These are phyloP conservation scores for Penicillium polonicum DNA, from an alignment of 2,329 filamentous ascomycete genomes.

Conservation along the genomic window DNA sequence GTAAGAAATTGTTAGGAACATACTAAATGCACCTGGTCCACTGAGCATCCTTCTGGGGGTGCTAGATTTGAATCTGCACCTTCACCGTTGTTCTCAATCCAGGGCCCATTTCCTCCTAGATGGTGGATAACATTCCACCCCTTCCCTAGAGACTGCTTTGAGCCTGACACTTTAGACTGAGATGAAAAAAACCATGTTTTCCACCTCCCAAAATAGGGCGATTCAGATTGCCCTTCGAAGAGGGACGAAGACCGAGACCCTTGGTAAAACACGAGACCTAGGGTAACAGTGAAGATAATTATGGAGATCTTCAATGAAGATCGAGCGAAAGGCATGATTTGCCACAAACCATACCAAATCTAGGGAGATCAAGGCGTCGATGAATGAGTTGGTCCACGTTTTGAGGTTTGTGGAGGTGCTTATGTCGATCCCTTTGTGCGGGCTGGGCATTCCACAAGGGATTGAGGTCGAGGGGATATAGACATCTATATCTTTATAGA, in stretches of 20 bases:
- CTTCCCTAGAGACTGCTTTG: neutral
- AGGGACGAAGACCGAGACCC: neutral
- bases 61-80: constrained; percentile 39
- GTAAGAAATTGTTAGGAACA: neutral
- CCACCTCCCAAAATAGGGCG: constrained; percentile 21
- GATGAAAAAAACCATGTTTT: constrained; percentile 22
- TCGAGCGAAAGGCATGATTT: neutral
- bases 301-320: neutral
- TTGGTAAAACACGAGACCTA: neutral
- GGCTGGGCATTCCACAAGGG: neutral
- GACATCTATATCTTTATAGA: neutral
- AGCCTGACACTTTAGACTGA: neutral
- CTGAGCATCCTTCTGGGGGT: constrained; percentile 49
- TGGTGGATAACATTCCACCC: constrained; percentile 55
- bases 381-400: neutral
- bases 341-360: neutral
- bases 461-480: neutral
- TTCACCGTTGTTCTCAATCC: constrained; percentile 51
- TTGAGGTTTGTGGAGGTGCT: neutral
- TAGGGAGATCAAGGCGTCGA: neutral
- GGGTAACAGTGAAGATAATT: neutral
- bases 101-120: constrained; percentile 56
- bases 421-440: neutral
- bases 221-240: neutral
- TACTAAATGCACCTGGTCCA: constrained; percentile 62